These are phyloP conservation scores for Acanthamoeba castellanii DNA, from an alignment of 208 protist genomes.

Conservation along the genomic window DNA sequence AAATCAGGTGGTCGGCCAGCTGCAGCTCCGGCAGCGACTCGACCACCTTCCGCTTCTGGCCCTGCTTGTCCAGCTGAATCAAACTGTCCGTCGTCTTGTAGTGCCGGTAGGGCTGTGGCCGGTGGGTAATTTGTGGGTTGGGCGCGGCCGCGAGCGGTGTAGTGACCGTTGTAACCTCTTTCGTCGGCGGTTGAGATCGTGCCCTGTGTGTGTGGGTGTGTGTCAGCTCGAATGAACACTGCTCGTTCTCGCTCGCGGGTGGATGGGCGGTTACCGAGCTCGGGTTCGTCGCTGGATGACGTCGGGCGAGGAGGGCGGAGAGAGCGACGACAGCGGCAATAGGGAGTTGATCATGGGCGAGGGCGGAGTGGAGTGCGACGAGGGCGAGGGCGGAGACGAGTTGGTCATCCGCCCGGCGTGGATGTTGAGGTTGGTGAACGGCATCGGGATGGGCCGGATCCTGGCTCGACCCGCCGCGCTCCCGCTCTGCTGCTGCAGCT, in stretches of 20 bases:
- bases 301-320: slow-evolving; percentile 7
- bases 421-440: slow-evolving; percentile 23
- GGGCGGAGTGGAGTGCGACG: slow-evolving; percentile 2
- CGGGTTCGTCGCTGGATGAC: neutral
- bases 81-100: slow-evolving; percentile 19
- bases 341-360: slow-evolving; percentile 8
- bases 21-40: slow-evolving; percentile 59
- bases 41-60: slow-evolving; percentile 12
- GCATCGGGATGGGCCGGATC: neutral
- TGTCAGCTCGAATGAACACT: neutral
- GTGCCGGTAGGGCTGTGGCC: slow-evolving; percentile 32
- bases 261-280: neutral
- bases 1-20: slow-evolving; percentile 59
- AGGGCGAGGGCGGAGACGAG: slow-evolving; percentile 22
- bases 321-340: neutral
- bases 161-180: neutral
- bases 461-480: neutral
- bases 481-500: neutral
- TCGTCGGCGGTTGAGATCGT: slow-evolving; percentile 2
- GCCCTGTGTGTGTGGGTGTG: neutral
- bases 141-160: neutral
- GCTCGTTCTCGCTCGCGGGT: neutral
- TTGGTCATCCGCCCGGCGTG: slow-evolving; percentile 8
- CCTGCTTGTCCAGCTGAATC: slow-evolving; percentile 50
- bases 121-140: slow-evolving; percentile 3